Conservation (phyloP, 106 monocot genomes). For the Cymbidium sinense region DNA sequence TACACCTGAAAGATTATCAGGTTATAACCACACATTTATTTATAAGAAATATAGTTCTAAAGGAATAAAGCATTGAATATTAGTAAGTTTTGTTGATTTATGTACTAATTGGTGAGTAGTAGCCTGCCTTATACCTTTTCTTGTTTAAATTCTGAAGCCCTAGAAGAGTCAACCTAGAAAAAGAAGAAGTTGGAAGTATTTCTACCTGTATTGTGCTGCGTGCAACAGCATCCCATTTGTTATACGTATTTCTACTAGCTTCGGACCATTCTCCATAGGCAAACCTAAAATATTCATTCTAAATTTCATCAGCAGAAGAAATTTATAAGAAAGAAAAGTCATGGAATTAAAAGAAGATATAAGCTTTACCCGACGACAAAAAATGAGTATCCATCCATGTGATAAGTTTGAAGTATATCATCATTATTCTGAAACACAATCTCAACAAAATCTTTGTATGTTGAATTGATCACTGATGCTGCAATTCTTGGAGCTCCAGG, state of each 20-base stretch:
- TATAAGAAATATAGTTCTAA: too few relatives aligned
- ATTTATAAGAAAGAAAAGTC: background rate
- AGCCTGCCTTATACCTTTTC: too few relatives aligned
- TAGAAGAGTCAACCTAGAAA: too few relatives aligned
- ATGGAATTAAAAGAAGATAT: background rate
- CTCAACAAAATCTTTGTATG: constrained; percentile 42
- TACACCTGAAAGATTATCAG: constrained; percentile 39
- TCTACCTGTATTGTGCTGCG: constrained; percentile 37
- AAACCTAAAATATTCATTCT: constrained; percentile 13
- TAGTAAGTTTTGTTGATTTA: too few relatives aligned
- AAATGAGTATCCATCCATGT: constrained; percentile 42
- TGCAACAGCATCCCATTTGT: constrained; percentile 41
- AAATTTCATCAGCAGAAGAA: background rate
- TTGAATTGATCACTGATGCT: constrained; percentile 30
- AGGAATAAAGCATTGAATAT: too few relatives aligned
- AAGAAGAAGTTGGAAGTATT: background rate
- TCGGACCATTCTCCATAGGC: constrained; percentile 44
- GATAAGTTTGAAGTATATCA: constrained; percentile 29
- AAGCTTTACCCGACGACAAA: constrained; percentile 42
- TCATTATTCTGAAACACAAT: constrained; percentile 47
- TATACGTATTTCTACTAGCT: constrained; percentile 31
- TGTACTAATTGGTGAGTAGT: too few relatives aligned
- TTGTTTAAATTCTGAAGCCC: too few relatives aligned
- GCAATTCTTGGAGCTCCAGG: constrained; percentile 18
- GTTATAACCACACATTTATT: background rate